Evolutionary conservation across 2,329 filamentous ascomycete genomes (phyloP), one percentile per base, ranked within the genome.

Genomic region (Passalora sequoiae): DNA sequence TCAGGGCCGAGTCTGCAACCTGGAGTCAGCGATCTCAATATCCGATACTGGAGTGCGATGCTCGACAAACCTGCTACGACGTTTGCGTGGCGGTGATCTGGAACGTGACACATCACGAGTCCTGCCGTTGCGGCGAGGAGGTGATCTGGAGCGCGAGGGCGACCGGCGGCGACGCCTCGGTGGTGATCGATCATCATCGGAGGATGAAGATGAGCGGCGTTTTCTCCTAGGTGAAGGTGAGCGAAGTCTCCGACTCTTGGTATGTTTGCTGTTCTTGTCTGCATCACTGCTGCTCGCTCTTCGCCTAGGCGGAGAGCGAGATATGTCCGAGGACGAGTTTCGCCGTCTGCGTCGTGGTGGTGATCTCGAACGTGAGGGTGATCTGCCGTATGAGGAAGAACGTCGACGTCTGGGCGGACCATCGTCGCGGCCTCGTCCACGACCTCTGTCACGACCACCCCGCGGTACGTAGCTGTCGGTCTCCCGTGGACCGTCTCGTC

Each of bases 381-480:
- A 54, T 37, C 37, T 40, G 38, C 50, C 49, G 42, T 53, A 53
- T 20, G 58, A 60, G 19, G 53, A 53, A 4, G 57, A 60, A 29
- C 59, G 58, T 25, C 49, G 44, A 37, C 54, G 65, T 38, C 60
- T 60, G 27, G 57, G 56, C 35, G 61, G 60, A 22, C 28, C 24
- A 16, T 60, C 69, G 59, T 55, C 67, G 60, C 61, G 66, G 28
- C 46, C 24, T 5, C 45, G 30, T 27, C 24, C 24, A 27, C 24
- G 24, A 12, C 24, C 27, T 39, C 43, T 13, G 58, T 56, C 57
- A 47, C 61, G 58, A 44, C 51, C 55, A 48, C 66, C 68, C 16
- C 65, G 57, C 12, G 78, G 78, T 27, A 79, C 69, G 56, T 81
- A 82, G 20, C 73, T 71, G 59, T 82, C 78, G 45, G 69, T 68